phyloP scores from a whole-genome alignment of 1,284 basidiomycete species.

The Cystobasidium slooffiae region DNA sequence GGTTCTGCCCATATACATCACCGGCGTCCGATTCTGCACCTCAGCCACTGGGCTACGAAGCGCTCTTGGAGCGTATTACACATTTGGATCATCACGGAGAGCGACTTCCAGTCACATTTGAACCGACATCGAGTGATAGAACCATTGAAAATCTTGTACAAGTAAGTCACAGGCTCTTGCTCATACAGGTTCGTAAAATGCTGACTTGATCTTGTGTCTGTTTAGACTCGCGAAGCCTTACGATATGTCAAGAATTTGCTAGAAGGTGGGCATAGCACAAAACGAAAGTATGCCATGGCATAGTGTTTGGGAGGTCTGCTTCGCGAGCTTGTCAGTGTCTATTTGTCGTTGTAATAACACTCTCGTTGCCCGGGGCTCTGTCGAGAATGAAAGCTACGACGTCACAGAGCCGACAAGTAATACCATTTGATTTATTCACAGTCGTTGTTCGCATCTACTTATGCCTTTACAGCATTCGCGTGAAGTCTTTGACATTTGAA shows the following conservation, averaged over 20 bases:
- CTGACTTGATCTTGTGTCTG: not conserved
- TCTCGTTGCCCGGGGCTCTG: not conserved
- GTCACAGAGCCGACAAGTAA: no score
- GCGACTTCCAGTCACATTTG: not conserved
- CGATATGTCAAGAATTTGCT: slow-evolving; percentile 14
- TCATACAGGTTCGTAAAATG: not conserved
- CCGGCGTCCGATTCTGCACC: not conserved
- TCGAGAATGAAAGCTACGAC: not conserved
- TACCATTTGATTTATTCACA: no score
- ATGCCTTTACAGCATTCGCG: no score
- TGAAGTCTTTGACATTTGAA: no score
- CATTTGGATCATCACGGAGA: not conserved
- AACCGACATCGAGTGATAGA: not conserved
- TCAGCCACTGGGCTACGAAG: slow-evolving; percentile 16
- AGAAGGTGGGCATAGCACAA: not conserved
- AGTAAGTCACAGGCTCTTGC: not conserved
- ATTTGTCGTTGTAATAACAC: slow-evolving; percentile 17
- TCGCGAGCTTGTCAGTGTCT: not conserved
- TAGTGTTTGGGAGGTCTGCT: not conserved
- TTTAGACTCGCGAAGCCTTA: slow-evolving; percentile 27
- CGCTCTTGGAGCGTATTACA: slow-evolving; percentile 9
- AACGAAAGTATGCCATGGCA: not conserved
- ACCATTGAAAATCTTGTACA: not conserved
- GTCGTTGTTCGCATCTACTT: no score
- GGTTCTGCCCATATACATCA: slow-evolving; percentile 21